Base-by-base conservation (phyloP, 2,329 filamentous ascomycete genomes). In the Ambrosiella xylebori region DNA sequence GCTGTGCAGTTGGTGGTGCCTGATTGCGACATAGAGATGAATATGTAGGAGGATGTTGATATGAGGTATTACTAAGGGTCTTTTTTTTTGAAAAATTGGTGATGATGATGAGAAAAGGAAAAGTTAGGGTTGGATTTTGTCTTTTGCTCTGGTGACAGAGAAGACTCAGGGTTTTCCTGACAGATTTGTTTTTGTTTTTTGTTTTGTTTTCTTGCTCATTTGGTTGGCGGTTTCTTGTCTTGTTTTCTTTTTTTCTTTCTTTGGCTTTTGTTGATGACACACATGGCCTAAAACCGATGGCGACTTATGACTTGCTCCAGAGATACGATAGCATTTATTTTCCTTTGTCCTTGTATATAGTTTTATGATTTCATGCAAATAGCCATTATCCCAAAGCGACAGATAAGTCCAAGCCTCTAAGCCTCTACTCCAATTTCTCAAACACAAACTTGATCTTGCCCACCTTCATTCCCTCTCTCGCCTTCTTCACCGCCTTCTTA, bases 1-100 rank as follows among this genome's bases (percentile, higher is more conserved):
- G 53, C 38, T 7, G 44, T 57, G 41, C 36, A 49, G 2, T 41
- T 60, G 3, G 47, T 56, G 37, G 44, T 59, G 12, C 57, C 57
- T 2, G 47, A 38, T 49, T 13, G 9, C 3, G n/a, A 5, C 12
- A 50, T 27, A 27, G 27, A 27, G 27, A 27, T 27, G 27, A 5
- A 27, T 27, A 27, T 27, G 27, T 3, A 27, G 27, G 27, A 27
- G 27, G 27, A 27, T 27, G 27, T 27, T 4, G 27, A 27, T 27
- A 27, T 27, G 27, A 5, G 27, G 27, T 27, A 4, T 27, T 27
- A 27, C 27, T 27, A 27, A 27, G 27, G 27, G 27, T 27, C 27
- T 27, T 27, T 27, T 27, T 27, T 27, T 27, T 27, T 27, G 3
- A 27, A 27, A 19, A 27, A 27, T 27, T 27, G 27, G 27, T 27